Base-by-base conservation (phyloP, 352 stramenopile genomes). In the Phytopythium oedochilum region DNA sequence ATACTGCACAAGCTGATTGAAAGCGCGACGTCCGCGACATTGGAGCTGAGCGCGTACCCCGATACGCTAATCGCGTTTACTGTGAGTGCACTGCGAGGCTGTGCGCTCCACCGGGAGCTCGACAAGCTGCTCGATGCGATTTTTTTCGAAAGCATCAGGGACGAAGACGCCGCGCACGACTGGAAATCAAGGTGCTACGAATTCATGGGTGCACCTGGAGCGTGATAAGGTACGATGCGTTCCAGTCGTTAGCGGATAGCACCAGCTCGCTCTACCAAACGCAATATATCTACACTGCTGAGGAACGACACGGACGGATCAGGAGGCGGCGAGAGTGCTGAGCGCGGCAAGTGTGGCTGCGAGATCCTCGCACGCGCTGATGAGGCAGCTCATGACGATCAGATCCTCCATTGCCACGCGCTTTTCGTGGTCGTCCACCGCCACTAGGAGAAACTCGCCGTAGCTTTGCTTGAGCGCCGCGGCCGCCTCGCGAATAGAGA, bases 371-470 rank as follows among this genome's bases (percentile, higher is more conserved):
- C 63, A 76, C 14, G 66, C 57, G 47, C 61, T 73, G 48, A 88
- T 84, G 23, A 88, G 63, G 53, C 77, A 88, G 61, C 77, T 88
- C 70, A 84, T 88, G 58, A 83, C 57, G 50, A 86, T 78, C 35
- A 86, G 77, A 29, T 87, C 71, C 34, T 87, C 76, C 56, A 87
- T 81, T 0, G 71, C 66, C 18, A 81, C 58, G 50, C 68, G 52
- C 25, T 64, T 53, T 17, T 70, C 57, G 1, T 57, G 28, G 10
- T 71, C 53, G 42, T 72, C 60, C 10, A 70, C 29, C 3, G 57
- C 66, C 5, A 43, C 55, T 17, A 83, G 35, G 20, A 86, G 47
- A 8, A 80, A 70, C 51, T 81, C 70, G 3, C 74, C 58, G 48
- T 88, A 88, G 50, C 65, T 68, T 32, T 73, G 56, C 40, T 80